A percentile compares a stretch with the other conserved stretches of the same genome.
These are phyloP conservation scores for Metschnikowia cerradonensis DNA, from an alignment of 805 yeast genomes.

Conservation along the genomic window DNA sequence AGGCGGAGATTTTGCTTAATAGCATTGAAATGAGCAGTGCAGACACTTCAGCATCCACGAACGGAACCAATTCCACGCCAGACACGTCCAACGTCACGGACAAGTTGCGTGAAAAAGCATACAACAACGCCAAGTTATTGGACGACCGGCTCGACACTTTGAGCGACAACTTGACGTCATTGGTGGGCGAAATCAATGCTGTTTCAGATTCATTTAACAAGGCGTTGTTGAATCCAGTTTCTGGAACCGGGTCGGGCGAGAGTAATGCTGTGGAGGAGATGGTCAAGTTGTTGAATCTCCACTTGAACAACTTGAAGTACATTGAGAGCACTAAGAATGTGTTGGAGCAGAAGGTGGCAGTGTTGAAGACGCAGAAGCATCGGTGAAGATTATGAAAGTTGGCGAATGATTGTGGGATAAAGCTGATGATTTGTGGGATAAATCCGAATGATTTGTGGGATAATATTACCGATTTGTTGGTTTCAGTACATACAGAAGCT, in stretches of 20 bases:
- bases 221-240: slow-evolving; percentile 35
- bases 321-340: slow-evolving; percentile 69
- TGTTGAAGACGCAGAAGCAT: slow-evolving; percentile 8
- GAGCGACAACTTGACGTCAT: slow-evolving; percentile 69
- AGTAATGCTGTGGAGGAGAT: slow-evolving; percentile 57
- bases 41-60: slow-evolving; percentile 9
- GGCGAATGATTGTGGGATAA: too few species aligned
- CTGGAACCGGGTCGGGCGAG: slow-evolving; percentile 24
- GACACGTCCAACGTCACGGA: slow-evolving; percentile 55
- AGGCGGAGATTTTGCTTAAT: slow-evolving; percentile 50
- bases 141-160: slow-evolving; percentile 76
- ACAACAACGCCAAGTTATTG: slow-evolving; percentile 77
- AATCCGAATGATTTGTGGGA: too few species aligned
- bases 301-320: slow-evolving; percentile 84
- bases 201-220: slow-evolving; percentile 78
- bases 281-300: slow-evolving; percentile 78
- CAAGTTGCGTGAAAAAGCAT: slow-evolving; percentile 85
- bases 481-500: too few species aligned
- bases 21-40: slow-evolving; percentile 30
- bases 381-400: too few species aligned
- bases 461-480: too few species aligned
- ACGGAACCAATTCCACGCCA: slow-evolving; percentile 5
- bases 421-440: too few species aligned
- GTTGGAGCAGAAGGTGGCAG: slow-evolving; percentile 60
- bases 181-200: slow-evolving; percentile 77